Base-by-base conservation (phyloP, 345 rosid genomes). In the Passiflora organensis region DNA sequence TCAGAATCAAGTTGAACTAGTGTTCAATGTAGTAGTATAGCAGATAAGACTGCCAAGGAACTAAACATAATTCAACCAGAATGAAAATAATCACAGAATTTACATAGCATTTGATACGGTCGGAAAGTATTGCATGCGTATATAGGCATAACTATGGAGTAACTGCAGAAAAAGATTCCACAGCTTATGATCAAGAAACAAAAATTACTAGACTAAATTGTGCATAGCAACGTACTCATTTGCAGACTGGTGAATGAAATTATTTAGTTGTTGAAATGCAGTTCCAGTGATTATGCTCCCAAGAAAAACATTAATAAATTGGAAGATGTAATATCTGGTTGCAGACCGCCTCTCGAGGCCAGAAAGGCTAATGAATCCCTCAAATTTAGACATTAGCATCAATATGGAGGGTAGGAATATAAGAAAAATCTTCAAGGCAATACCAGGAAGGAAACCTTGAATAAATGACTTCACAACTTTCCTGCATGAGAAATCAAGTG, bases 371-470 rank as follows among this genome's bases (percentile, higher is more conserved):
- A 81, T 70, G 59, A 81, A 83, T 2, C 99, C 99, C 78, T 93
- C 99, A n/a, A 93, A 86, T 64, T 93, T 89, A 5, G 96, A 93
- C 99, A 89, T 93, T 2, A 84, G 15, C 96, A 93, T 93, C 54
- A 93, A 70, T 57, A 93, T 81, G 5, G 85, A 56, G 6, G 99
- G 99, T 32, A 89, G 83, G 66, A 89, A 80, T 28, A 93, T 60
- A 53, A 93, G 93, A 65, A 93, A 89, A 39, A 89, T 71, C 83
- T 89, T 93, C 80, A 93, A 62, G 22, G 91, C 96, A 23, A 93
- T 89, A 59, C 99, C 99, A 0, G 99, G 99, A 59, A 93, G 96
- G 53, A 91, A 88, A 39, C 96, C 98, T 79, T 88, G 95, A 44
- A 91, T 88, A 23, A 88, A 72, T 19, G 99, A 89, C 73, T 93